Base-by-base conservation (phyloP, 305 asterid species). In the Fraxinus ornus region DNA sequence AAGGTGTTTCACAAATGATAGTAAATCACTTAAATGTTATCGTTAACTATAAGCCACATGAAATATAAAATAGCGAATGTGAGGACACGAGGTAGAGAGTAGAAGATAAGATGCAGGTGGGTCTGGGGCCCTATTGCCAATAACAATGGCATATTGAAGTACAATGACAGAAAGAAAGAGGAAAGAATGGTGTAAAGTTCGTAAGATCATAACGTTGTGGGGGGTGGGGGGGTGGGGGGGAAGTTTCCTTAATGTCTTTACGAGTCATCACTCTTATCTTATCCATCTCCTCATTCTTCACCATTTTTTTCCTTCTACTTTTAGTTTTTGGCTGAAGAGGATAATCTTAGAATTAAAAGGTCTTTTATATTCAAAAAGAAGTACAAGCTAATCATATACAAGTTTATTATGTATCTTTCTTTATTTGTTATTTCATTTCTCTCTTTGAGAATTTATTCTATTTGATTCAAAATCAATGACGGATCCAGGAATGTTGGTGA, bases 181-280 rank as follows among this genome's bases (percentile, higher is more conserved):
- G 78, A 26, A 68, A 62, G 26, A 32, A 70, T 28, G 49, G 39
- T 22, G 39, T 60, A 55, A 21, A 47, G 39, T 28, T 83, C 24
- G 80, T 52, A 64, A 73, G 52, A 37, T 24, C 52, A 77, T 79
- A 84, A 80, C 79, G 68, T 66, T 64, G 5, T 24, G 32, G 30
- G 8, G 5, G 32, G n/a, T n/a, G n/a, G n/a, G n/a, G n/a, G n/a
- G n/a, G n/a, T n/a, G n/a, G n/a, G n/a, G n/a, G n/a, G 13, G 76
- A 75, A 76, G 41, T 73, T 84, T 80, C 76, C 81, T 76, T 57
- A 26, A 52, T 72, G 87, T 78, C 84, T 77, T 77, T 78, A 62
- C 57, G 84, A 84, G 77, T 81, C 87, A 81, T 30, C 75, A 78
- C 5, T 15, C 75, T 71, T 81, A 84, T 84, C 86, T 82, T 78